Evolutionary conservation across 179 eudicot genomes (phyloP).

Genomic region (Silene coronaria): DNA sequence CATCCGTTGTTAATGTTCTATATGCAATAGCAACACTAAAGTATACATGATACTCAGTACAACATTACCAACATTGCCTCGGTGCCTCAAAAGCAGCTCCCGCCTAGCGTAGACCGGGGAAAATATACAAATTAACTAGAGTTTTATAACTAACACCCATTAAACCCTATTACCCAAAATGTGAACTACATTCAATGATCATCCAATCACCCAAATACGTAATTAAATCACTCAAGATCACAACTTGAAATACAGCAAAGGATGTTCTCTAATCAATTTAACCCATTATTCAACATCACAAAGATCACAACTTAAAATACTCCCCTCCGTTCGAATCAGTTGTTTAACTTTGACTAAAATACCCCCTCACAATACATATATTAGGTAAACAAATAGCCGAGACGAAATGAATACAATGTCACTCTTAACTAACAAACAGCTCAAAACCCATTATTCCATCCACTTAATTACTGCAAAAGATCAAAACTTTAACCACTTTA

Average conservation of each 20-base stretch:
- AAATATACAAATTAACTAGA: background rate
- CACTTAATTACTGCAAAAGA: background rate
- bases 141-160: background rate
- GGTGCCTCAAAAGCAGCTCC: background rate
- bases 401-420: background rate
- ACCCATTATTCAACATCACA: background rate
- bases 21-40: background rate
- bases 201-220: background rate
- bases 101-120: background rate
- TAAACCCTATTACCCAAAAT: background rate
- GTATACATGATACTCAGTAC: background rate
- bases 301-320: background rate
- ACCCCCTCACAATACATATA: too few relatives aligned
- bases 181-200: background rate
- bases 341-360: too few relatives aligned
- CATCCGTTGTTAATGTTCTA: too few relatives aligned
- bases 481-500: background rate
- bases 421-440: too few relatives aligned
- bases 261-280: background rate
- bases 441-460: background rate
- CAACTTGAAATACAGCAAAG: background rate
- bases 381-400: too few relatives aligned
- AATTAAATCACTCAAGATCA: background rate
- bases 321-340: too few relatives aligned
- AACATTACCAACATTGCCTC: background rate